phyloP scores from a whole-genome alignment of 257 asterid genomes.

The Avicennia marina region DNA sequence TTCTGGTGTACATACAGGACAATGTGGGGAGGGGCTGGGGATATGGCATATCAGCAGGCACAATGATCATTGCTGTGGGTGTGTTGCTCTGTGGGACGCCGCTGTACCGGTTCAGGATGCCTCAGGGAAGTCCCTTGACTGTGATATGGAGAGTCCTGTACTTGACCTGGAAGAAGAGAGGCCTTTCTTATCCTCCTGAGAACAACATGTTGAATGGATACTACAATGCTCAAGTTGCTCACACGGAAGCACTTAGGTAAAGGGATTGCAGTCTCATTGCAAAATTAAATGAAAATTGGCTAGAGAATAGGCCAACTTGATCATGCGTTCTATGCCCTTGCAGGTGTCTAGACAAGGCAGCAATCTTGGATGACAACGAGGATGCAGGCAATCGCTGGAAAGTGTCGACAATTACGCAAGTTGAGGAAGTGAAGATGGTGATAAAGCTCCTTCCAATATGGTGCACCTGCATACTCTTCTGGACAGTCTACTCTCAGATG shows the following conservation, averaged over 20 bases:
- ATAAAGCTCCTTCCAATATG: constrained; percentile 76
- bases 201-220: constrained; percentile 48
- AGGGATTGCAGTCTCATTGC: too few species aligned
- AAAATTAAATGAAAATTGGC: too few species aligned
- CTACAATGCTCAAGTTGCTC: constrained; percentile 43
- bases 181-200: constrained; percentile 38
- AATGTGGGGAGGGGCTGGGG: constrained; percentile 86
- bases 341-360: constrained; percentile 86
- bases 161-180: constrained; percentile 61
- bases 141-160: constrained; percentile 57
- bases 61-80: constrained; percentile 57
- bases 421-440: constrained; percentile 85
- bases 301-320: too few species aligned
- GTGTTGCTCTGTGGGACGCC: constrained; percentile 48
- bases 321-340: not conserved
- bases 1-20: constrained; percentile 77
- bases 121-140: constrained; percentile 81
- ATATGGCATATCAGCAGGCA: constrained; percentile 76
- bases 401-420: constrained; percentile 59
- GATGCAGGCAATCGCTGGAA: constrained; percentile 9
- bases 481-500: constrained; percentile 94
- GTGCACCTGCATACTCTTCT: constrained; percentile 81
- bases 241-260: constrained; percentile 54
- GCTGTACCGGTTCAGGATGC: constrained; percentile 53
- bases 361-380: constrained; percentile 34